Evolutionary conservation across 2,329 filamentous ascomycete genomes (phyloP), one percentile per base, ranked within the genome.

Genomic region (Fusarium sp.): DNA sequence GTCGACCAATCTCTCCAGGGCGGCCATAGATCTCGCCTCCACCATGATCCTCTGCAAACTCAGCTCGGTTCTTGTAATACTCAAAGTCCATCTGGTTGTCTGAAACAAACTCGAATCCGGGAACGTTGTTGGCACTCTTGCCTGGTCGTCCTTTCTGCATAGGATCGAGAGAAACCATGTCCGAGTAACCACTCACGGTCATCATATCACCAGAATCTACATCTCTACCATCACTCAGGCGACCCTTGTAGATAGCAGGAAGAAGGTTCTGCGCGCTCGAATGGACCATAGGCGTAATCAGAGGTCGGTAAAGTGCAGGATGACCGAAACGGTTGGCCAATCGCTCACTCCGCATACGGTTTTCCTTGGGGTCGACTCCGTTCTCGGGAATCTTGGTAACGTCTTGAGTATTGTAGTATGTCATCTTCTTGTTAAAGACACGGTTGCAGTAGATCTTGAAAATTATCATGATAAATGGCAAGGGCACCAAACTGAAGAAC

Each of bases 211-310:
- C 83, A 0, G 86, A 83, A n/a, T 84, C 85, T 4, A 84, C 85
- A 26, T 88, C 87, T 28, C 89, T 86, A 3, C 89, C 87, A 58
- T 93, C 91, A 4, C 85, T 86, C 24, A 97, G 81, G 7, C 95
- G 91, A 13, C 94, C 95, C 24, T 90, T 90, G 78, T 98, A 98
- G 49, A 99, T 86, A 42, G 92, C 89, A n/a, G 91, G 91, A 12
- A 99, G 86, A 39, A 96, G 86, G 62, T 96, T 94, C 74, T 96
- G 93, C 4, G 93, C 93, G 80, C 92, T 97, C 55, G 93, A 92
- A 74, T 97, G 92, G 6, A 98, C 95, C 94, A 98, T 98, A 5
- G 95, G 95, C 0, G 94, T 97, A 73, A 95, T 94, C 21, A 98
- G 85, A 6, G 92, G 91, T 79, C 92, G 92, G 83, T 96, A 97